These are phyloP conservation scores for Fusarium veterinarium DNA, from an alignment of 2,329 filamentous ascomycete genomes.

Conservation along the genomic window DNA sequence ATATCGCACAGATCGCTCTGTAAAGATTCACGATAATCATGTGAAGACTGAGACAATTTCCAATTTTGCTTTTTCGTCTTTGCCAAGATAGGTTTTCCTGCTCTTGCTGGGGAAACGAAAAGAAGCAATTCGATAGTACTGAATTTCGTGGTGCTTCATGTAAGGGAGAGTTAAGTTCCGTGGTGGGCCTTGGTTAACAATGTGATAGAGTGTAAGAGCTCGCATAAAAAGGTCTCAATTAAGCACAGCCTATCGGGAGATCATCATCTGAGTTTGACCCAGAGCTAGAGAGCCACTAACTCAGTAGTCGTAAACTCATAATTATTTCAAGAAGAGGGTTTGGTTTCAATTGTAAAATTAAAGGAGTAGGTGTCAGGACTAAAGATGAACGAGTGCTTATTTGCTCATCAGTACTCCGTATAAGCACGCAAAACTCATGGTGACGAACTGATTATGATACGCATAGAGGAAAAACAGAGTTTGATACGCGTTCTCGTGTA, in stretches of 20 bases:
- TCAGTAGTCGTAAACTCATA: not conserved
- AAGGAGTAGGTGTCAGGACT: not conserved
- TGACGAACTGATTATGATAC: constrained; percentile 30
- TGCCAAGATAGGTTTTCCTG: not conserved
- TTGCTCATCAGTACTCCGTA: not conserved
- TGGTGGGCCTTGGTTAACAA: constrained; percentile 1
- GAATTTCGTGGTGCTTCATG: not conserved
- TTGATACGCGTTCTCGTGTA: constrained; percentile 11
- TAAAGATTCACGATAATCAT: constrained; percentile 8
- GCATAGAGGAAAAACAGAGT: constrained; percentile 15
- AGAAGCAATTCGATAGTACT: constrained; percentile 17
- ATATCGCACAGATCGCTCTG: constrained; percentile 2
- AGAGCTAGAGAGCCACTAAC: constrained; percentile 1
- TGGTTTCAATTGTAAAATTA: not conserved
- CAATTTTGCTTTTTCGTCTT: not conserved
- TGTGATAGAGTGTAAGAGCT: constrained; percentile 14
- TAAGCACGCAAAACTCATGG: constrained; percentile 2
- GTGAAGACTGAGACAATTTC: constrained; percentile 22
- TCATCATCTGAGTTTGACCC: not conserved
- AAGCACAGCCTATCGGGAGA: constrained; percentile 3
- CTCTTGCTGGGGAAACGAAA: constrained; percentile 3
- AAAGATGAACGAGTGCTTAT: not conserved
- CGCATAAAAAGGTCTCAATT: constrained; percentile 23
- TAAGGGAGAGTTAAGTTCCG: constrained; percentile 14
- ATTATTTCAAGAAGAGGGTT: not conserved